Evolutionary conservation across 306 rosid species (phyloP), one percentile per base, ranked within the genome.

Genomic region (Amphicarpaea edgeworthii): DNA sequence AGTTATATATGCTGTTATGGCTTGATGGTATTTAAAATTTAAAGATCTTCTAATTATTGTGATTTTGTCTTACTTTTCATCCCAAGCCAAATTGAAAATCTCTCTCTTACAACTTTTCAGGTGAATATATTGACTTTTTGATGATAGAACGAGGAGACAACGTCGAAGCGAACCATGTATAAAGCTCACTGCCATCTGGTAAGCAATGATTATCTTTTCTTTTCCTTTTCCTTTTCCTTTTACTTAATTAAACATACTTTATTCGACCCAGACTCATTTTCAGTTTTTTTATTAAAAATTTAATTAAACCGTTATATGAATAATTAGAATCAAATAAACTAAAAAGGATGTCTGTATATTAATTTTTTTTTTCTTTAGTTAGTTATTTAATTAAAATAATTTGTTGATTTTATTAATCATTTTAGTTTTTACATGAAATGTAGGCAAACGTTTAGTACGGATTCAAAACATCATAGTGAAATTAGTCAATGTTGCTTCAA

Each of bases 111-210:
- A 47, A 57, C 84, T 84, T 84, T 79, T 59, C 83, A 58, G 79
- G 3, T 8, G 32, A 72, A 72, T 58, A 75, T 47, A 34, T 45
- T 53, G 87, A 72, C 77, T 51, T 55, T 70, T 54, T 55, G 6
- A 66, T 23, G 69, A 49, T 30, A 17, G 28, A 23, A 37, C 2
- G 75, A 62, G 77, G 59, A 57, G 78, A 72, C 77, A 72, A 53
- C 8, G 5, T 61, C 80, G 80, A 80, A 84, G 87, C 80, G 53
- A 65, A 21, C 66, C 60, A 72, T 61, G 87, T 67, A 51, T 77
- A 84, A 84, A 84, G 80, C 45, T 51, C 70, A 45, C 77, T 71
- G 84, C 67, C 46, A 50, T 72, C 74, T 30, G 82, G 69, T 72
- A 28, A 45, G 65, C 26, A 66, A 77, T 84, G n/a, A 72, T 65